Conservation (phyloP, 2,329 filamentous ascomycete genomes). For the Talaromyces sp. region DNA sequence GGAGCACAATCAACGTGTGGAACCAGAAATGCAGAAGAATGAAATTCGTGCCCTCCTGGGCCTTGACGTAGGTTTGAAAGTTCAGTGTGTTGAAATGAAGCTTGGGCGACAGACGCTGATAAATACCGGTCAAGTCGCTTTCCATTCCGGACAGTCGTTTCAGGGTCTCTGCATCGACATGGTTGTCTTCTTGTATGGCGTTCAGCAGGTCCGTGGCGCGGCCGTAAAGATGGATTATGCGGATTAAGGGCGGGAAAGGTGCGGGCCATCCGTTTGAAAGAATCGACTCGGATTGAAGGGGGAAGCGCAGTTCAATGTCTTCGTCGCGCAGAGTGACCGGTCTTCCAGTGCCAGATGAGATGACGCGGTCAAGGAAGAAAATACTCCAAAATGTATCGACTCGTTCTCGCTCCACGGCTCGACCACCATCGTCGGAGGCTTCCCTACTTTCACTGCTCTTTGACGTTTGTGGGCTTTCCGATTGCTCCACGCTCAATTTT, state of each 20-base stretch:
- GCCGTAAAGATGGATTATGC: constrained; percentile 81
- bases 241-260: constrained; percentile 72
- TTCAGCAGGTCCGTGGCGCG: constrained; percentile 79
- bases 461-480: constrained; percentile 36
- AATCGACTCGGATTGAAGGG: constrained; percentile 48
- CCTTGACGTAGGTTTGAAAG: constrained; percentile 76
- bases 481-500: constrained; percentile 39
- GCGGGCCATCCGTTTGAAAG: constrained; percentile 62
- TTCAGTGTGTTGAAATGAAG: constrained; percentile 81
- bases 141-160: constrained; percentile 71
- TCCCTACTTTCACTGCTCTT: neutral
- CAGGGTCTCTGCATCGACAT: constrained; percentile 70
- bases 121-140: constrained; percentile 65
- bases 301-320: constrained; percentile 75
- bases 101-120: constrained; percentile 67
- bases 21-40: constrained; percentile 86
- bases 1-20: constrained; percentile 75
- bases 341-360: constrained; percentile 79
- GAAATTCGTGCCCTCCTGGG: constrained; percentile 78
- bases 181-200: constrained; percentile 62
- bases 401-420: constrained; percentile 69
- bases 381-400: constrained; percentile 88
- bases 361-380: constrained; percentile 79
- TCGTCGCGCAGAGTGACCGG: constrained; percentile 78
- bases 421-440: constrained; percentile 25